Percentiles rank a stretch among this genome's conserved stretches.
These are phyloP conservation scores for Pyrenochaeta sp. DNA, from an alignment of 2,329 filamentous ascomycete genomes.

Conservation along the genomic window DNA sequence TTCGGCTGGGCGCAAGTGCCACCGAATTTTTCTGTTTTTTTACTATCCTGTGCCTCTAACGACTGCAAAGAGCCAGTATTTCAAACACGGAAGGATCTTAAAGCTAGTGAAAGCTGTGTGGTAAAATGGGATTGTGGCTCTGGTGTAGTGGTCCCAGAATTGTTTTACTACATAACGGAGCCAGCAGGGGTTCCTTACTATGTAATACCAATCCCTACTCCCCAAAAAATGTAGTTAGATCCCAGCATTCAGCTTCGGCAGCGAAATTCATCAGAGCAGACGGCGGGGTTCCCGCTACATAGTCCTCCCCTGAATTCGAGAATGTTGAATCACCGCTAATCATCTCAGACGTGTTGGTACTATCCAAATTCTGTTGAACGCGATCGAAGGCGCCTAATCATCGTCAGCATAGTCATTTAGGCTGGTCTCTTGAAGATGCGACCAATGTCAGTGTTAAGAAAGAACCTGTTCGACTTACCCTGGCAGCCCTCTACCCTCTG, in stretches of 20 bases:
- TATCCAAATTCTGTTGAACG: not conserved
- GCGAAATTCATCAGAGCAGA: not conserved
- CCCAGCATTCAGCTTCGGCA: not conserved
- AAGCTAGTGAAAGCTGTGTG: not conserved
- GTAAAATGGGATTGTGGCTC: not conserved
- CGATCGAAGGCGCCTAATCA: too few species aligned
- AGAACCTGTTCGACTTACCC: too few species aligned
- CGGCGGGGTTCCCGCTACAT: not conserved
- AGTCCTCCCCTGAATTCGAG: not conserved
- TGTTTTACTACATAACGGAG: not conserved
- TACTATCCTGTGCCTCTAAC: not conserved
- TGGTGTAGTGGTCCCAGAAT: not conserved
- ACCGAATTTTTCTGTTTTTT: not conserved
- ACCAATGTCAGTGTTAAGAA: too few species aligned
- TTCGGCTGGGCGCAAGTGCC: not conserved
- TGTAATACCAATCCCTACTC: not conserved
- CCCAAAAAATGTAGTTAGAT: not conserved
- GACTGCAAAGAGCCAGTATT: conserved; percentile 1
- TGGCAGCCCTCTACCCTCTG: too few species aligned
- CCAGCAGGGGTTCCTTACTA: not conserved
- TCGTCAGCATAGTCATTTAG: too few species aligned
- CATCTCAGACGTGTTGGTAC: not conserved
- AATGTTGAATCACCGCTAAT: not conserved
- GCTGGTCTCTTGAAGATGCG: too few species aligned
- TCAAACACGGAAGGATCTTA: not conserved